phyloP scores from a whole-genome alignment of 2,329 filamentous ascomycete species.

The Alternaria atra region DNA sequence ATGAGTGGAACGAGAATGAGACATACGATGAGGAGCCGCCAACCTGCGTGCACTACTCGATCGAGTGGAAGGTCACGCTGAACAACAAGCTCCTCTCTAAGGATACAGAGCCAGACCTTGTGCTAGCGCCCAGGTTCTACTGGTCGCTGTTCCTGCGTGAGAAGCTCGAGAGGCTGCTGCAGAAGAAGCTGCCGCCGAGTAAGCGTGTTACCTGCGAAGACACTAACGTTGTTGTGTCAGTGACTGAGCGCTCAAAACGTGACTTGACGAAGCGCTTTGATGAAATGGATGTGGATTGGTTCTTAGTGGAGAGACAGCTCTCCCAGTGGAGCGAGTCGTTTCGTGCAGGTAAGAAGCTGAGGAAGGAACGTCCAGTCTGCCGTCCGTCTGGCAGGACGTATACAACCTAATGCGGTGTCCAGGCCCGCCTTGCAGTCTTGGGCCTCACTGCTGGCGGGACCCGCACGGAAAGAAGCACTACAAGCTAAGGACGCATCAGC shows the following conservation, averaged over 20 bases:
- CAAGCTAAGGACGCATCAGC: conserved; percentile 39
- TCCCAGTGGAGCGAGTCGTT: conserved; percentile 16
- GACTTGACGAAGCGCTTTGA: conserved; percentile 43
- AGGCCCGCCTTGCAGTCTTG: conserved; percentile 35
- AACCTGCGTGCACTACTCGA: conserved; percentile 38
- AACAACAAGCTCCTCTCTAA: conserved; percentile 34
- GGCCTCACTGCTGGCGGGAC: conserved; percentile 48
- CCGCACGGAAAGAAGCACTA: conserved; percentile 47
- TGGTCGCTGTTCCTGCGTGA: conserved; percentile 13
- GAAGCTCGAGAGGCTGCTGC: conserved; percentile 20
- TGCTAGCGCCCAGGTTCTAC: conserved; percentile 27
- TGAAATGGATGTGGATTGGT: conserved; percentile 38
- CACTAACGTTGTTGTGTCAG: conserved; percentile 30
- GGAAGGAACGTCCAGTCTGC: conserved; percentile 21
- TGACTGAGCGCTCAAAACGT: conserved; percentile 35
- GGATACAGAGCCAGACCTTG: conserved; percentile 38
- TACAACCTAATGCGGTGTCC: conserved; percentile 46
- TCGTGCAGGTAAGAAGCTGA: conserved; percentile 40
- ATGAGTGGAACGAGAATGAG: conserved; percentile 24
- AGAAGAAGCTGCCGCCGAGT: conserved; percentile 18
- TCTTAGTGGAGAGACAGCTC: conserved; percentile 42
- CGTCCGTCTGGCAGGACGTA: conserved; percentile 41
- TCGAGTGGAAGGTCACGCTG: conserved; percentile 37
- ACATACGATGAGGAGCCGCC: conserved; percentile 28
- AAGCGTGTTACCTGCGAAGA: conserved; percentile 17